Percentiles rank a stretch among this genome's conserved stretches.
These are phyloP conservation scores for Incumbomyces delicatus DNA, from an alignment of 2,329 filamentous ascomycete species.

Conservation along the genomic window DNA sequence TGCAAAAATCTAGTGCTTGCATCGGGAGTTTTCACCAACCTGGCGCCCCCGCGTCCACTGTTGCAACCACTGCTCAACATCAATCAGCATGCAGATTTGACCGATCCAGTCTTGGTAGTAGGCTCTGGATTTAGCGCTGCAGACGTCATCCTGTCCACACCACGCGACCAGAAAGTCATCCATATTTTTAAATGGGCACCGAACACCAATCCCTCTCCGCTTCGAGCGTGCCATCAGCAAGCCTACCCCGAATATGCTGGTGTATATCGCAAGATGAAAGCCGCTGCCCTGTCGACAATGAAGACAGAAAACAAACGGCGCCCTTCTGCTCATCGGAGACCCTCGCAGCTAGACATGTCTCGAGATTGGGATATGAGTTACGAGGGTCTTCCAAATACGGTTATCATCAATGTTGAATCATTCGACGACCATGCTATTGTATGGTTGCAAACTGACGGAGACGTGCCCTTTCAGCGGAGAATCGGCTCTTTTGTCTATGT, in stretches of 20 bases:
- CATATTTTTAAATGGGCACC: slow-evolving; percentile 54
- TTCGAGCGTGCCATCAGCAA: slow-evolving; percentile 49
- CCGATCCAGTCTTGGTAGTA: slow-evolving; percentile 44
- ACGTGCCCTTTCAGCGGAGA: slow-evolving; percentile 33
- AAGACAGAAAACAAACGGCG: slow-evolving; percentile 24
- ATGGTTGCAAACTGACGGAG: slow-evolving; percentile 35
- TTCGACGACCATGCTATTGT: slow-evolving; percentile 27
- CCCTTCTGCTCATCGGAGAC: slow-evolving; percentile 23
- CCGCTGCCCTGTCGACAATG: slow-evolving; percentile 28
- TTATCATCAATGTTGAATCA: slow-evolving; percentile 33
- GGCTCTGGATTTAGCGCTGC: slow-evolving; percentile 55
- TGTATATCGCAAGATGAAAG: slow-evolving; percentile 52
- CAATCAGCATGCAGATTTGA: slow-evolving; percentile 4
- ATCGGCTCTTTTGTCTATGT: slow-evolving; percentile 46
- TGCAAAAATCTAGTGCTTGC: slow-evolving; percentile 50
- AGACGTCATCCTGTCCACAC: slow-evolving; percentile 49
- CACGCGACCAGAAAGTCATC: slow-evolving; percentile 43
- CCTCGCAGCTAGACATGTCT: slow-evolving; percentile 37
- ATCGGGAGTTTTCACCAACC: slow-evolving; percentile 49
- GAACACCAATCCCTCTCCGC: slow-evolving; percentile 44
- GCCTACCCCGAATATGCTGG: slow-evolving; percentile 55
- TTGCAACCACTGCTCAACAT: slow-evolving; percentile 36
- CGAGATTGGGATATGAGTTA: slow-evolving; percentile 44
- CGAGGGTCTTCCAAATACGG: slow-evolving; percentile 47
- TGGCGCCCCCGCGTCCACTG: slow-evolving; percentile 42